These are phyloP conservation scores for Diaporthe sp. DNA, from an alignment of 2,329 filamentous ascomycete species.

Conservation along the genomic window DNA sequence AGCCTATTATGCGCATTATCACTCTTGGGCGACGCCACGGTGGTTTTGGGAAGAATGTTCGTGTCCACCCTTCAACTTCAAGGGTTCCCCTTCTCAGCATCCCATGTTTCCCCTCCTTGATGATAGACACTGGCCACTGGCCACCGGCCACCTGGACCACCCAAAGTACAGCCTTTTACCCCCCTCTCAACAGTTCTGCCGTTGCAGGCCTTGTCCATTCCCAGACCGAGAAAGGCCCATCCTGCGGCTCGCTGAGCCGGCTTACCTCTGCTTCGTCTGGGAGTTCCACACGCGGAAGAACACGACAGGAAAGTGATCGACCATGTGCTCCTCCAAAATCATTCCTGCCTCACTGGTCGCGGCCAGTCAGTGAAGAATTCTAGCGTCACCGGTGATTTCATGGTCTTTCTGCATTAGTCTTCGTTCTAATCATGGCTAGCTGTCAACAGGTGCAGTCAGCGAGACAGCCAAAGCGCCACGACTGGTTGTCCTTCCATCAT, in stretches of 20 bases:
- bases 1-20: not conserved
- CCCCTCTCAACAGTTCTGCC: not conserved
- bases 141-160: not conserved
- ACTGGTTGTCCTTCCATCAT: not conserved
- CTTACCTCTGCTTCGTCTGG: not conserved
- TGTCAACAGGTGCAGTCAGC: not conserved
- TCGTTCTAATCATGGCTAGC: constrained; percentile 9
- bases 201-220: not conserved
- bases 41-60: constrained; percentile 6
- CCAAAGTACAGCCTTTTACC: not conserved
- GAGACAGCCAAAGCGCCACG: not conserved
- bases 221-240: not conserved
- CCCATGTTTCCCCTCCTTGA: not conserved
- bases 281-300: not conserved
- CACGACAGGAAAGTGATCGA: not conserved
- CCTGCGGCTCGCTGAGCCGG: not conserved
- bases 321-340: not conserved
- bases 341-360: not conserved
- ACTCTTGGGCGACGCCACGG: constrained; percentile 9
- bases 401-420: constrained; percentile 21
- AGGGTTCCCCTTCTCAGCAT: not conserved
- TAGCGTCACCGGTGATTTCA: not conserved
- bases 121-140: not conserved
- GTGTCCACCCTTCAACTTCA: constrained; percentile 9
- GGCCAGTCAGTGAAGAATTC: not conserved